Conservation (phyloP, 2,329 filamentous ascomycete species). For the Alternaria triticina region DNA sequence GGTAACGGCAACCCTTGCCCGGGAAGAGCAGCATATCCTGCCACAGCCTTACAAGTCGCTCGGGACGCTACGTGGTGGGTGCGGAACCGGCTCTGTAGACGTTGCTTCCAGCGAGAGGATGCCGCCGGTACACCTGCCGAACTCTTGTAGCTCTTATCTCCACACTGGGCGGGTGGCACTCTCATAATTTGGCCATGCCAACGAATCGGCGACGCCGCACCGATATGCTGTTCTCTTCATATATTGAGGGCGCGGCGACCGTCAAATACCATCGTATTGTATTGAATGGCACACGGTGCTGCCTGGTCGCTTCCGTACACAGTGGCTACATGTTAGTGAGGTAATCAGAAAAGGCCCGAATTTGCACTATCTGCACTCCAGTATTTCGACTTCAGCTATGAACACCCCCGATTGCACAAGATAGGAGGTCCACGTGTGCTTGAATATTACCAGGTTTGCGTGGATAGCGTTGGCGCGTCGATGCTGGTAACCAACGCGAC, state of each 20-base stretch:
- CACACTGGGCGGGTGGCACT: not conserved
- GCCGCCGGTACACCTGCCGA: not conserved
- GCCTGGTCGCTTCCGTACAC: not conserved
- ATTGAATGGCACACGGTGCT: not conserved
- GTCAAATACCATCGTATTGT: not conserved
- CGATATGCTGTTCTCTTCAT: not conserved
- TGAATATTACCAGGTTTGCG: conserved; percentile 10
- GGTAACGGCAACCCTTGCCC: not conserved
- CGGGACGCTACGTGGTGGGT: not conserved
- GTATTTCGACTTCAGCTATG: not conserved
- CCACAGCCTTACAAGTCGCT: not conserved
- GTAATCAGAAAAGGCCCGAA: conserved; percentile 6
- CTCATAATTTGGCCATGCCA: not conserved
- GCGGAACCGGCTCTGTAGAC: not conserved
- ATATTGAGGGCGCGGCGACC: not conserved
- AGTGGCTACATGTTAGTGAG: not conserved
- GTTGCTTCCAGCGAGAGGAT: not conserved
- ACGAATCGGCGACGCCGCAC: conserved; percentile 1
- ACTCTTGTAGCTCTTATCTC: not conserved
- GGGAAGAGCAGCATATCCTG: not conserved
- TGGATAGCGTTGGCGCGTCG: not conserved
- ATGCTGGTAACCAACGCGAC: not conserved
- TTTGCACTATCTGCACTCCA: not conserved
- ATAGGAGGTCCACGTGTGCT: not conserved
- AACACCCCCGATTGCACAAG: not conserved